phyloP scores from a whole-genome alignment of 768 basidiomycete species.

The Sutorius australiensis region DNA sequence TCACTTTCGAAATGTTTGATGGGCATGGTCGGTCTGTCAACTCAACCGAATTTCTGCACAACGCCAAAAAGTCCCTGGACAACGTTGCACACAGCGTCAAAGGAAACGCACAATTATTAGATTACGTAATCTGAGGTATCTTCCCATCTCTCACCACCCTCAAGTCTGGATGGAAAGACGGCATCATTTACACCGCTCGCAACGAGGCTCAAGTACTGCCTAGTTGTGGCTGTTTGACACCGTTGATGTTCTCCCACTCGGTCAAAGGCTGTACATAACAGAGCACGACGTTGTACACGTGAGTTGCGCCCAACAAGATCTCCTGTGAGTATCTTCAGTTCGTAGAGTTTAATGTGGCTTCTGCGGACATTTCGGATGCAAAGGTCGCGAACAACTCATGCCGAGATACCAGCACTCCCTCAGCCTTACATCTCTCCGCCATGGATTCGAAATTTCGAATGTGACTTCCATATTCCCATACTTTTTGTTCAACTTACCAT shows the following conservation, averaged over 20 bases:
- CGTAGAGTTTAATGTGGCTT: conserved; percentile 15
- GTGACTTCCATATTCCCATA: conserved; percentile 13
- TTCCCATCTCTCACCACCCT: too few relatives aligned
- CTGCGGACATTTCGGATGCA: conserved; percentile 1
- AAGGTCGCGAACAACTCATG: conserved; percentile 3
- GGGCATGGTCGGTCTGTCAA: conserved; percentile 49
- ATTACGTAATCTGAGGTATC: conserved; percentile 27
- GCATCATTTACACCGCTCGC: background rate
- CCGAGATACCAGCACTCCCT: conserved; percentile 7
- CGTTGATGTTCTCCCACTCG: conserved; percentile 7
- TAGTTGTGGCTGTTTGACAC: conserved; percentile 2
- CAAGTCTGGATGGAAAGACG: background rate
- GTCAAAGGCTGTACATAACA: conserved; percentile 7
- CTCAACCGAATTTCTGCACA: conserved; percentile 1
- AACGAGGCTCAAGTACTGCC: conserved; percentile 3
- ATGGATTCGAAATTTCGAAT: background rate
- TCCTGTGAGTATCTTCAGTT: conserved; percentile 16
- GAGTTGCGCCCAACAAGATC: background rate
- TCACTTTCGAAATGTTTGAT: conserved; percentile 82
- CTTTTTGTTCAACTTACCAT: conserved; percentile 16
- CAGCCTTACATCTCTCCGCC: background rate
- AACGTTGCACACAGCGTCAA: conserved; percentile 20
- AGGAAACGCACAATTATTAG: conserved; percentile 5
- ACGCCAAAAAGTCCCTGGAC: conserved; percentile 14
- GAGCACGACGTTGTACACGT: conserved; percentile 8